A percentile compares a stretch with the other conserved stretches of the same genome.
phyloP scores from a whole-genome alignment of 106 monocot genomes.

The Dioscorea zingiberensis region DNA sequence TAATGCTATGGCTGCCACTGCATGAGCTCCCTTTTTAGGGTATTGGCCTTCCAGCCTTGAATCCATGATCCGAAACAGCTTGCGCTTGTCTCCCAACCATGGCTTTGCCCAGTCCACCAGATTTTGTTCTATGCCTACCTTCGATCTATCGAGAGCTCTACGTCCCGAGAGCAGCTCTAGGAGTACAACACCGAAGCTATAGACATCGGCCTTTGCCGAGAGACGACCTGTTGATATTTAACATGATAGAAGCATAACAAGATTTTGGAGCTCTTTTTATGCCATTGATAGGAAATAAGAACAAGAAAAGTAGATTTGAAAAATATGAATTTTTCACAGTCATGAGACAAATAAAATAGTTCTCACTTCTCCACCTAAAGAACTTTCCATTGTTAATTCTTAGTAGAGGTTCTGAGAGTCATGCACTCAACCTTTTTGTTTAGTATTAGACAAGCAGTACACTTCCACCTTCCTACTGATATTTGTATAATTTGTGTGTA shows the following conservation, averaged over 20 bases:
- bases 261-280: neutral
- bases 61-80: conserved; percentile 72
- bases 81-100: conserved; percentile 56
- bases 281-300: neutral
- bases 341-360: too few species aligned
- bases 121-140: conserved; percentile 55
- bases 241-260: neutral
- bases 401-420: neutral
- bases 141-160: conserved; percentile 54
- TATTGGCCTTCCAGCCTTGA: conserved; percentile 68
- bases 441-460: too few species aligned
- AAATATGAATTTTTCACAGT: too few species aligned
- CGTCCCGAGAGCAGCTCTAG: conserved; percentile 77
- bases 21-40: conserved; percentile 56
- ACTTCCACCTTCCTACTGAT: too few species aligned
- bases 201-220: conserved; percentile 83
- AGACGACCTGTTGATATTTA: conserved; percentile 44
- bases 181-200: conserved; percentile 88
- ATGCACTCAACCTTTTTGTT: too few species aligned
- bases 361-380: too few species aligned
- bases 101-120: conserved; percentile 77
- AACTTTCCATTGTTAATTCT: neutral
- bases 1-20: conserved; percentile 49
- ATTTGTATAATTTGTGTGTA: too few species aligned
- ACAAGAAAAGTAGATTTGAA: too few species aligned